Evolutionary conservation across 2,329 filamentous ascomycete species (phyloP), one percentile per base, ranked within the genome.

Genomic region (Monosporascus cannonballus): DNA sequence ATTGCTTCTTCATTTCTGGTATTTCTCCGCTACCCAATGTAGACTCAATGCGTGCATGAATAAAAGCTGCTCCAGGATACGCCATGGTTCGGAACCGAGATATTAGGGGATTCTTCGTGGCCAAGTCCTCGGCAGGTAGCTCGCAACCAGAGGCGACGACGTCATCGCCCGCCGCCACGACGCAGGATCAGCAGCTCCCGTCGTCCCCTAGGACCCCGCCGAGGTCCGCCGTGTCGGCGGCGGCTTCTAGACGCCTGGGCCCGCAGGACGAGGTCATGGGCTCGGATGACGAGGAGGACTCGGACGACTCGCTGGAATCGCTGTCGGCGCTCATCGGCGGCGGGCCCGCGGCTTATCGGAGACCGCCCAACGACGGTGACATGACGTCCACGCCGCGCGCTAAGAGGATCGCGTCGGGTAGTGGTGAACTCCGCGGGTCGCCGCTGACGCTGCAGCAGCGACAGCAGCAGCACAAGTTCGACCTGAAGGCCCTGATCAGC

Each of bases 251-350:
- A 18, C 42, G 24, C n/a, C 56, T 70, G 48, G 71, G 75, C 54
- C 73, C 81, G 66, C 74, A 82, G 60, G 69, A 81, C 14, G 72
- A 86, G 51, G 87, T 92, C 41, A 77, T 77, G 46, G 85, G 81
- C 51, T 91, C 89, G 0, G 89, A 92, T 62, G 86, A 87, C 9
- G 86, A 88, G n/a, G 79, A 79, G 25, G 80, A 80, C 48, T 86
- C 85, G 0, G 73, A 80, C 53, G 74, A 70, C 49, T 78, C 76
- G 1, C 62, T 83, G 20, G 77, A 78, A 54, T 76, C 79, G 27
- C 73, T 86, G 15, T 76, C 79, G 5, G 74, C 79, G 44, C 66
- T 86, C 1, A 63, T 79, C 17, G 60, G 62, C 1, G 55, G 53
- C 2, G 41, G 7, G 11, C 62, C 61, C 39, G 53, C 59, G 24